Evolutionary conservation across 1,284 basidiomycete genomes (phyloP).

Genomic region (Ganoderma boninense): DNA sequence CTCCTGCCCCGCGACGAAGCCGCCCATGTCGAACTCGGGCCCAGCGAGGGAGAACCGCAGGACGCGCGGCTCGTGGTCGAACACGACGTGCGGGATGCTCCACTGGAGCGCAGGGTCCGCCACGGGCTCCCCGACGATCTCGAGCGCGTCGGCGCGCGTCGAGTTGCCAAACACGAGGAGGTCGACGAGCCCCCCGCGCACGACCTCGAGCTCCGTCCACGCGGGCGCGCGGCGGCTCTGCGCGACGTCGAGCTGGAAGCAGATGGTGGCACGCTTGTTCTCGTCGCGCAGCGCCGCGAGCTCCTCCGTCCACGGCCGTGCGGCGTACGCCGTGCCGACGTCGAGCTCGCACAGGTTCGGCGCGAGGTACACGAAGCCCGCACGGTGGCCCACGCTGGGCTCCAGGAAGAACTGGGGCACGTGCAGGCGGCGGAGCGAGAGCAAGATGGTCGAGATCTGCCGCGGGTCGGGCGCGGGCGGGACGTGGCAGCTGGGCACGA

Average conservation of each 20-base stretch:
- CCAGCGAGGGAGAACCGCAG: not conserved
- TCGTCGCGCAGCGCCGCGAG: not conserved
- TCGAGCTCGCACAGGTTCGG: not conserved
- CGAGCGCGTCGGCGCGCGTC: not conserved
- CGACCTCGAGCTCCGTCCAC: not conserved
- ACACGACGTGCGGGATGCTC: not conserved
- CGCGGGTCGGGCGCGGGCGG: not conserved
- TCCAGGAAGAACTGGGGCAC: not conserved
- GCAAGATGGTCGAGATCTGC: not conserved
- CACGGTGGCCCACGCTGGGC: not conserved
- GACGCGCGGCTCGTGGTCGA: not conserved
- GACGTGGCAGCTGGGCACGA: not conserved
- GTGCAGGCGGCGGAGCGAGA: not conserved
- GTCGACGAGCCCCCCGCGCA: not conserved
- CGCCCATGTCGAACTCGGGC: not conserved
- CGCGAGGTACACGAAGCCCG: not conserved
- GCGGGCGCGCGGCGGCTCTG: not conserved
- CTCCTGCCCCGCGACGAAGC: not conserved
- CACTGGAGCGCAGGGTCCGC: not conserved
- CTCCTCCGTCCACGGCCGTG: not conserved
- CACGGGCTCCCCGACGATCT: not conserved
- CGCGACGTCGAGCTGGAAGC: not conserved
- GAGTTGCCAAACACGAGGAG: not conserved
- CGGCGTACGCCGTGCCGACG: not conserved
- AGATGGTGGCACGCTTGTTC: not conserved